Evolutionary conservation across 2,329 filamentous ascomycete species (phyloP).

Genomic region (Cucurbitaria berberidis): DNA sequence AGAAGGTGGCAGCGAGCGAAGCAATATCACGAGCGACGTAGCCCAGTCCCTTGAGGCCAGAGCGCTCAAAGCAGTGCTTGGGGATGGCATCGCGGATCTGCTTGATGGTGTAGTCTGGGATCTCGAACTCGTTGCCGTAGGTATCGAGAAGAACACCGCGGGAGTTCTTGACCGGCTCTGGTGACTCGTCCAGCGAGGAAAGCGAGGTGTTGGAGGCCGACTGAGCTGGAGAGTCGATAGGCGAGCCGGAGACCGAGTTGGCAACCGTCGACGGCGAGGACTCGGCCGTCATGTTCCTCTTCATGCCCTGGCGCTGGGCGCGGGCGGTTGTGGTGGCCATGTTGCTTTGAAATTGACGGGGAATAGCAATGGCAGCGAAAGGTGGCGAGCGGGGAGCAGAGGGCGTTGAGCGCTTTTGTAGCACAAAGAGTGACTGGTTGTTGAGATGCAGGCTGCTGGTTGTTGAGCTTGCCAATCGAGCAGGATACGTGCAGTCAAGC

Average conservation of each 20-base stretch:
- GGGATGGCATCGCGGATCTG: slow-evolving; percentile 96
- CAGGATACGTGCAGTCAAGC: slow-evolving; percentile 12
- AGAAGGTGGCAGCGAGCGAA: slow-evolving; percentile 77
- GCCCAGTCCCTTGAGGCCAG: slow-evolving; percentile 72
- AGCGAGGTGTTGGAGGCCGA: slow-evolving; percentile 87
- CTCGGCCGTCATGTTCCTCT: slow-evolving; percentile 57
- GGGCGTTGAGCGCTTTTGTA: slow-evolving; percentile 3
- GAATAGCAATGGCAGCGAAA: slow-evolving; percentile 4
- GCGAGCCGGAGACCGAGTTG: slow-evolving; percentile 62
- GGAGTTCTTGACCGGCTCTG: slow-evolving; percentile 52
- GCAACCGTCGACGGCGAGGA: slow-evolving; percentile 59
- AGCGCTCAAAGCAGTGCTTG: slow-evolving; percentile 95
- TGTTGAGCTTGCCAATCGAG: slow-evolving; percentile 19
- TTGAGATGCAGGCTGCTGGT: slow-evolving; percentile 30
- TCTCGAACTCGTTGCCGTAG: slow-evolving; percentile 91
- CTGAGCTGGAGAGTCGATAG: slow-evolving; percentile 64
- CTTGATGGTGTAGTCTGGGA: slow-evolving; percentile 97
- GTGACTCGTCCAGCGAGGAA: slow-evolving; percentile 78
- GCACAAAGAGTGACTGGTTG: slow-evolving; percentile 21
- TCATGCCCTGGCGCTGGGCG: slow-evolving; percentile 56
- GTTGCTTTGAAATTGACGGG: slow-evolving; percentile 2
- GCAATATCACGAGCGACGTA: slow-evolving; percentile 86
- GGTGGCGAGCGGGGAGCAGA: slow-evolving; percentile 9
- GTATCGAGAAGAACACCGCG: slow-evolving; percentile 78
- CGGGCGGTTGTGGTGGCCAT: slow-evolving; percentile 61